Conservation (phyloP, 345 rosid species). For the Eucalyptus regnans region DNA sequence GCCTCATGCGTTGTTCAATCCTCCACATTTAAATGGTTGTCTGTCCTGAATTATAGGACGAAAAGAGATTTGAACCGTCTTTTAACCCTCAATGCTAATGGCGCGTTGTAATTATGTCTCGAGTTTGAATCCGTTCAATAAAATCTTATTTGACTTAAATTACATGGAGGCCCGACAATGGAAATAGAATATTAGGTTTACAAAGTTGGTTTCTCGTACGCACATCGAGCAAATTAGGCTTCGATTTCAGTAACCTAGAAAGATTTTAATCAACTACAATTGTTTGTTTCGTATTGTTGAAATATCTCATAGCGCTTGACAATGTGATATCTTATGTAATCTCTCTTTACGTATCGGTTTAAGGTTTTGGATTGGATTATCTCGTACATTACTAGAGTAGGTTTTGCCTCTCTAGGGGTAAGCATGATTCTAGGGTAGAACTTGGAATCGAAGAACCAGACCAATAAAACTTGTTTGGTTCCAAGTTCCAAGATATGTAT, state of each 20-base stretch:
- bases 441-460: too few relatives aligned
- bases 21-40: background rate
- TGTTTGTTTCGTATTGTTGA: background rate
- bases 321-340: accelerated
- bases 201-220: accelerated
- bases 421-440: too few relatives aligned
- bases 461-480: too few relatives aligned
- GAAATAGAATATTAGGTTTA: background rate
- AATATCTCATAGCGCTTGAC: background rate
- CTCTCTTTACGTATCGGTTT: background rate
- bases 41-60: background rate
- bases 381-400: background rate
- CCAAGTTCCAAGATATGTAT: too few relatives aligned
- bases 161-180: background rate
- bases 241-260: background rate
- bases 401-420: background rate
- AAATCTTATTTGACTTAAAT: accelerated
- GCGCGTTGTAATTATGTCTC: background rate
- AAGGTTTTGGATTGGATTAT: background rate
- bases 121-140: background rate
- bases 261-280: background rate
- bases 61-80: background rate
- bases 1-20: background rate
- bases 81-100: background rate
- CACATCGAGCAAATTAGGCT: background rate